Conservation (phyloP, 768 basidiomycete species). For the Cyclocybe aegerita region DNA sequence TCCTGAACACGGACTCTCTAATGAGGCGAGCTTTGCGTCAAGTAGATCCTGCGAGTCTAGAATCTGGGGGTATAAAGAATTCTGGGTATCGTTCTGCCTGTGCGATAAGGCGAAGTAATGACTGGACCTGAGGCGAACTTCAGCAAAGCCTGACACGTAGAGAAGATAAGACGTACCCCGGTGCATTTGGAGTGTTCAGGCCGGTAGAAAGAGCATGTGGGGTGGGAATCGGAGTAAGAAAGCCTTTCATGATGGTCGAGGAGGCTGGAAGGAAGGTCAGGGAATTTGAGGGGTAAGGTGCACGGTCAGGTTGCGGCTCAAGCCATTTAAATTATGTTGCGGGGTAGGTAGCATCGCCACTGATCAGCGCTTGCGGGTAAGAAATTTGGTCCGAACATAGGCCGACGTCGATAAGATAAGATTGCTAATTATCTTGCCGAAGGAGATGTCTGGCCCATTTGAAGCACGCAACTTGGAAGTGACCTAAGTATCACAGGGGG, state of each 20-base stretch:
- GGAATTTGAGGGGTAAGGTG: not conserved
- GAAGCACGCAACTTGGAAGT: no score
- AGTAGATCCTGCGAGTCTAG: slow-evolving; percentile 1
- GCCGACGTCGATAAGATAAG: no score
- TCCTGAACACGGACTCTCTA: not conserved
- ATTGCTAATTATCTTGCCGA: no score
- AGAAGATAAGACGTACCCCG: slow-evolving; percentile 11
- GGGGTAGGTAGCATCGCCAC: no score
- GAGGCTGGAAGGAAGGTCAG: not conserved
- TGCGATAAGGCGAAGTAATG: slow-evolving; percentile 16
- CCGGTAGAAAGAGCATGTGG: slow-evolving; percentile 18
- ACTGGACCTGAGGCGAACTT: slow-evolving; percentile 4
- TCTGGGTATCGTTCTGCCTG: not conserved
- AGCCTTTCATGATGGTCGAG: slow-evolving; percentile 12
- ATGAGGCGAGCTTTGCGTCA: not conserved
- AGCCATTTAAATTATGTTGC: no score
- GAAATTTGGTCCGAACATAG: no score
- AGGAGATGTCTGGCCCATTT: no score
- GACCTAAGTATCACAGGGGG: no score
- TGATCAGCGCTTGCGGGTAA: no score
- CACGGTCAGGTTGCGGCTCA: no score
- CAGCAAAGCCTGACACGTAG: slow-evolving; percentile 4
- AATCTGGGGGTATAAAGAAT: not conserved
- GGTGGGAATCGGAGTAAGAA: slow-evolving; percentile 6
- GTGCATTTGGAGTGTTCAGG: slow-evolving; percentile 15